Conservation (phyloP, 2,329 filamentous ascomycete genomes). For the Diaporthe ilicicola region DNA sequence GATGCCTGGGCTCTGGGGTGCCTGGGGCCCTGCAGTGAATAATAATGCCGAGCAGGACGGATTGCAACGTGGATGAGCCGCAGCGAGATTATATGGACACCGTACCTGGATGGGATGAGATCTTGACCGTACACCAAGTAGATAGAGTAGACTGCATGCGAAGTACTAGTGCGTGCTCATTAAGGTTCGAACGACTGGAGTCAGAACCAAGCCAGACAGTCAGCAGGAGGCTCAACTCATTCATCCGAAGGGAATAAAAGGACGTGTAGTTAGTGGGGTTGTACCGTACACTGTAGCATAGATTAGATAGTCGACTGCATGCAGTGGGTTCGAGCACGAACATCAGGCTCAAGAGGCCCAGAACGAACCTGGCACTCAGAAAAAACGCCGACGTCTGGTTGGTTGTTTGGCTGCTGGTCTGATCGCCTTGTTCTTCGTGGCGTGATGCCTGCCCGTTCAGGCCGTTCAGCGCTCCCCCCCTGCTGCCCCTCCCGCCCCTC, state of each 20-base stretch:
- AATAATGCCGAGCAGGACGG: neutral
- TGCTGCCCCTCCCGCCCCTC: neutral
- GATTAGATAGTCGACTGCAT: neutral
- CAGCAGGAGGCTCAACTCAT: conserved; percentile 12
- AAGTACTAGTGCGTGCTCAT: too few species aligned
- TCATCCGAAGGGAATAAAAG: conserved; percentile 17
- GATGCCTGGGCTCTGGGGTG: neutral
- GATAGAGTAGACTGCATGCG: too few species aligned
- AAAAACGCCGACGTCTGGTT: neutral
- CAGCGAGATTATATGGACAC: too few species aligned
- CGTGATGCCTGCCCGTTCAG: neutral
- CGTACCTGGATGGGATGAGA: too few species aligned
- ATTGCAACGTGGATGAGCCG: conserved; percentile 13
- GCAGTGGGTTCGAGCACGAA: neutral
- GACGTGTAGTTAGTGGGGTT: neutral
- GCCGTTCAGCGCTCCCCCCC: too few species aligned
- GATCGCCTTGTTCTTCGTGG: neutral
- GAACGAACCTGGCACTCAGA: neutral
- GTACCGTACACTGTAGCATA: neutral
- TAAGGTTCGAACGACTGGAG: too few species aligned
- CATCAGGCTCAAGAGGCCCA: neutral
- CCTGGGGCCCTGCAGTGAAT: neutral
- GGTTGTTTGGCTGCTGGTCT: neutral
- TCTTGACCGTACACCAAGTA: neutral
- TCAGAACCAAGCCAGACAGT: neutral